A percentile compares a stretch with the other conserved stretches of the same genome.
Evolutionary conservation across 177 flowering plant genomes (phyloP).

Genomic region (Vitis hybrid): DNA sequence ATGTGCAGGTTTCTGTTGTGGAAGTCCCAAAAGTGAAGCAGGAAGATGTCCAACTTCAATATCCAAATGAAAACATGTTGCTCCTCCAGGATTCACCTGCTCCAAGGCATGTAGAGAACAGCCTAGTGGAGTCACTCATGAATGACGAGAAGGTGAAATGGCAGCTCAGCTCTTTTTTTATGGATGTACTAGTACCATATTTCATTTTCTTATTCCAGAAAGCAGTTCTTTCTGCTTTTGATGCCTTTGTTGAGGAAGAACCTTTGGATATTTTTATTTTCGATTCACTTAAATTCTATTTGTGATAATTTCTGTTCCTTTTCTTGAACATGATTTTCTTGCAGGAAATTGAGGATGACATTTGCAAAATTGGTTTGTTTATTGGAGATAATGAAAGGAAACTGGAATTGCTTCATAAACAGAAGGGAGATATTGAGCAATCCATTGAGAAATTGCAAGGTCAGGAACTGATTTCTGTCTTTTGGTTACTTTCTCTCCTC

Average conservation of each 20-base stretch:
- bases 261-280: background rate
- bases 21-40: constrained; percentile 15
- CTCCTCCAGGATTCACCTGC: constrained; percentile 15
- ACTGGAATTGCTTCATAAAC: constrained; percentile 18
- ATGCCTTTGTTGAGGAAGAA: too few relatives aligned
- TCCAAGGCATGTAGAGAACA: constrained; percentile 10
- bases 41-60: constrained; percentile 10
- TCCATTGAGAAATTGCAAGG: constrained; percentile 40
- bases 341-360: constrained; percentile 34
- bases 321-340: constrained; percentile 2
- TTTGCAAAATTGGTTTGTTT: constrained; percentile 18
- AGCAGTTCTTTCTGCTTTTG: too few relatives aligned
- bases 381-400: constrained; percentile 30
- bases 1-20: constrained; percentile 33
- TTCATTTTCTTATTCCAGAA: too few relatives aligned
- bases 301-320: background rate
- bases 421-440: constrained; percentile 28
- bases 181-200: too few relatives aligned
- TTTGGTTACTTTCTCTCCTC: too few relatives aligned
- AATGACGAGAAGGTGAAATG: constrained; percentile 27
- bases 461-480: constrained; percentile 8
- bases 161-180: too few relatives aligned
- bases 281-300: background rate
- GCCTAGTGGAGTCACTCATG: constrained; percentile 4
- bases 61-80: constrained; percentile 13